A percentile compares a stretch with the other conserved stretches of the same genome.
Conservation (phyloP, 208 protist genomes). For the Acanthamoeba castellanii region DNA sequence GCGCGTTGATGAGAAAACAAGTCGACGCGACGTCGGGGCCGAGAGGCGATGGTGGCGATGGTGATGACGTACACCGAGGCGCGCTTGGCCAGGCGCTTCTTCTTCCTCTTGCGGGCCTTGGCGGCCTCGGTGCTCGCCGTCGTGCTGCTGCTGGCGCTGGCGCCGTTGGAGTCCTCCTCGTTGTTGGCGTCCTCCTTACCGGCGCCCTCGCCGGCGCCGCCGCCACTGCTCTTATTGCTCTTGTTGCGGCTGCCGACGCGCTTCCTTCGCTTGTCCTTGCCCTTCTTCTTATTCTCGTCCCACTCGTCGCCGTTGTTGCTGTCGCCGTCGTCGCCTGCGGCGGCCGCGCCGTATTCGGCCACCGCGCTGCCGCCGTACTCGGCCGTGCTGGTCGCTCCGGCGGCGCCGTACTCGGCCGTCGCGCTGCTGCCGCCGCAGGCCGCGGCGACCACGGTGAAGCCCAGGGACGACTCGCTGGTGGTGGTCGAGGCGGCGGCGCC, state of each 20-base stretch:
- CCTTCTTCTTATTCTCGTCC: background rate
- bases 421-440: background rate
- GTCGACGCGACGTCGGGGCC: too few species aligned
- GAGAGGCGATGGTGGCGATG: too few species aligned
- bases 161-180: background rate
- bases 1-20: background rate
- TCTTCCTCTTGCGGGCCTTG: background rate
- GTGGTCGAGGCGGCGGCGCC: background rate
- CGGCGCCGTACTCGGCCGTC: slow-evolving; percentile 32
- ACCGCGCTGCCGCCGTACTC: background rate
- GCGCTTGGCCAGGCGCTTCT: background rate
- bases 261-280: background rate
- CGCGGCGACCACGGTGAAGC: background rate
- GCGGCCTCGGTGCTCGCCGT: background rate
- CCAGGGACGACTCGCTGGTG: background rate
- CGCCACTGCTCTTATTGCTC: background rate
- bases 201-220: background rate
- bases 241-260: background rate
- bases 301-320: background rate
- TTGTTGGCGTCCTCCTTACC: background rate
- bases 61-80: background rate
- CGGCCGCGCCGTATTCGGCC: slow-evolving; percentile 20
- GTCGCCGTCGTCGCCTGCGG: background rate
- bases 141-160: background rate
- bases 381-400: background rate